phyloP scores from a whole-genome alignment of 139 green algal species.

The Picochlorum sp. region DNA sequence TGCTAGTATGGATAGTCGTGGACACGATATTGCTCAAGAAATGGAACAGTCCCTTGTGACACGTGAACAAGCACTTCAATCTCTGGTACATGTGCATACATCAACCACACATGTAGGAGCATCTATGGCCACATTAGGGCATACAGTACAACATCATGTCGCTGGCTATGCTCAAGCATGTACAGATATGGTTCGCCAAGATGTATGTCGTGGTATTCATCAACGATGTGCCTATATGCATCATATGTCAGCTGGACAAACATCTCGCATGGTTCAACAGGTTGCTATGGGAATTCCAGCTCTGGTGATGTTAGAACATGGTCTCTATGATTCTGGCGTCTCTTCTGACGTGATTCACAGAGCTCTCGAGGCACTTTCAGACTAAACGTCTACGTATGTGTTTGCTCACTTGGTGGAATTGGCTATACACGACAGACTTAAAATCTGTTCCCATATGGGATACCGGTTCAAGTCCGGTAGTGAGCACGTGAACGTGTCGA shows the following conservation, averaged over 20 bases:
- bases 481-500: constrained; percentile 10
- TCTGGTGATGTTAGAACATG: background rate
- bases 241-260: background rate
- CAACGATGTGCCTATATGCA: constrained; percentile 13
- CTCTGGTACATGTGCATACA: background rate
- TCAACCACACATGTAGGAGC: background rate
- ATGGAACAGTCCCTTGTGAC: constrained; percentile 39
- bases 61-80: constrained; percentile 16
- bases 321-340: background rate
- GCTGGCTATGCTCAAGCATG: background rate
- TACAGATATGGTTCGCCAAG: background rate
- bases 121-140: background rate
- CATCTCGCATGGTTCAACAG: background rate
- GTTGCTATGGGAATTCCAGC: background rate
- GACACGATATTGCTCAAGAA: constrained; percentile 30
- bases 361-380: background rate
- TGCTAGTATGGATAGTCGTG: constrained; percentile 31
- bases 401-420: constrained; percentile 35
- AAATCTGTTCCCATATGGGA: constrained; percentile 31
- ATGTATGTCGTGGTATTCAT: constrained; percentile 21
- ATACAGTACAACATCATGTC: background rate
- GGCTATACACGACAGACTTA: constrained; percentile 40
- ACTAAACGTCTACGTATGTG: background rate
- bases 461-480: constrained; percentile 41
- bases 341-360: background rate